Conservation (phyloP, 2,329 filamentous ascomycete species). For the Cadophora luteo-olivacea region DNA sequence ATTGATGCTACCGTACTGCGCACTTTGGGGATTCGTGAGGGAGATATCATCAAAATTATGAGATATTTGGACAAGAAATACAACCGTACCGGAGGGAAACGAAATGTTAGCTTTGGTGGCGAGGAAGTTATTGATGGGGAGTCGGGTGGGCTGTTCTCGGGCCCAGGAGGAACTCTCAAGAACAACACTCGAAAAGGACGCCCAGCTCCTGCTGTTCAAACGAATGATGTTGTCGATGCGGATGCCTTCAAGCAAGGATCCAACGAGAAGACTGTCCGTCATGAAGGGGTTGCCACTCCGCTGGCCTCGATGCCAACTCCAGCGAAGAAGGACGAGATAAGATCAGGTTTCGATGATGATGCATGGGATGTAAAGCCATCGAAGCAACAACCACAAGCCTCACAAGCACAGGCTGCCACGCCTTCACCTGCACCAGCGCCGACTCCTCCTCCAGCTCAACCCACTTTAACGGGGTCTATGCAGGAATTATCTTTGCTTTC, state of each 20-base stretch:
- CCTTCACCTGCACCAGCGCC: constrained; percentile 49
- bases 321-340: constrained; percentile 53
- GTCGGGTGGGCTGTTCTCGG: constrained; percentile 82
- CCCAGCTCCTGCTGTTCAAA: constrained; percentile 84
- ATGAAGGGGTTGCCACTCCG: constrained; percentile 56
- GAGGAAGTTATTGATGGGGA: constrained; percentile 63
- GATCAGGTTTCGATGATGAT: constrained; percentile 87
- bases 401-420: constrained; percentile 34
- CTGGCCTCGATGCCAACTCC: constrained; percentile 50
- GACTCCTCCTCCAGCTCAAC: constrained; percentile 49
- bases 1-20: constrained; percentile 84
- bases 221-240: constrained; percentile 85
- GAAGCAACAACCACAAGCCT: constrained; percentile 55
- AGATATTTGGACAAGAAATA: constrained; percentile 84
- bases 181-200: constrained; percentile 96
- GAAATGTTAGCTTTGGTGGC: constrained; percentile 59
- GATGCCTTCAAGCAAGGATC: constrained; percentile 75
- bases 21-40: constrained; percentile 91
- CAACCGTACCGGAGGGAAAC: constrained; percentile 65
- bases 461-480: constrained; percentile 72
- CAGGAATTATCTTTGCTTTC: constrained; percentile 71
- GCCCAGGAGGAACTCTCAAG: constrained; percentile 85
- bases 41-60: constrained; percentile 96
- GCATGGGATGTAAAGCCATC: constrained; percentile 95
- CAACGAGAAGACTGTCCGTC: constrained; percentile 47